A percentile compares a stretch with the other conserved stretches of the same genome.
These are phyloP conservation scores for Beta macrorhiza DNA, from an alignment of 179 eudicot genomes.

Conservation along the genomic window DNA sequence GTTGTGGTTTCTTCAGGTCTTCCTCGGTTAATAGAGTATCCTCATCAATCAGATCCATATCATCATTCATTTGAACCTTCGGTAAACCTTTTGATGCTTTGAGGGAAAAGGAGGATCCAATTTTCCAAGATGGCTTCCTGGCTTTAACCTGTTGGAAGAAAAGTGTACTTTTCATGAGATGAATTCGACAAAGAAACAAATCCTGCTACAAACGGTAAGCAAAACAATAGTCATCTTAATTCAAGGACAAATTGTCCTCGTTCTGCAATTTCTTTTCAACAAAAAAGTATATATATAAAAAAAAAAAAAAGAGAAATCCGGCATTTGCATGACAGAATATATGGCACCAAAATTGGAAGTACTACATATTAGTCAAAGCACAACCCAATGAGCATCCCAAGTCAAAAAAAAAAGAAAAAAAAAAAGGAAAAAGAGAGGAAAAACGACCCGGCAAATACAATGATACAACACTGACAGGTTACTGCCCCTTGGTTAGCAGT, in stretches of 20 bases:
- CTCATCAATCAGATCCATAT: conserved; percentile 88
- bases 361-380: too few species aligned
- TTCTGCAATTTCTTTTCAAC: not conserved
- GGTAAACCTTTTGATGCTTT: conserved; percentile 60
- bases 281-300: too few species aligned
- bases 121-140: conserved; percentile 81
- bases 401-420: too few species aligned
- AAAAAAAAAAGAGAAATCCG: not conserved
- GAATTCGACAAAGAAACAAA: conserved; percentile 5
- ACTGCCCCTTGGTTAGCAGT: too few species aligned
- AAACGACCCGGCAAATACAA: too few species aligned
- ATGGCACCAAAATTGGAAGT: not conserved
- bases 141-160: conserved; percentile 36
- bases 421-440: too few species aligned
- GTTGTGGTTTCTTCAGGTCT: conserved; percentile 77
- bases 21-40: conserved; percentile 90
- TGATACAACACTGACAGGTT: too few species aligned
- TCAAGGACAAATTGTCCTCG: not conserved
- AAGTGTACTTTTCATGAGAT: not conserved
- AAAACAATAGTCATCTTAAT: not conserved
- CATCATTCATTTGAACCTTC: conserved; percentile 66
- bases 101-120: conserved; percentile 83
- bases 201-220: not conserved
- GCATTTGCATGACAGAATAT: not conserved
- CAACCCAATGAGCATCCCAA: too few species aligned